Evolutionary conservation across 1,284 basidiomycete genomes (phyloP).

Genomic region (Ustilago bromivora): DNA sequence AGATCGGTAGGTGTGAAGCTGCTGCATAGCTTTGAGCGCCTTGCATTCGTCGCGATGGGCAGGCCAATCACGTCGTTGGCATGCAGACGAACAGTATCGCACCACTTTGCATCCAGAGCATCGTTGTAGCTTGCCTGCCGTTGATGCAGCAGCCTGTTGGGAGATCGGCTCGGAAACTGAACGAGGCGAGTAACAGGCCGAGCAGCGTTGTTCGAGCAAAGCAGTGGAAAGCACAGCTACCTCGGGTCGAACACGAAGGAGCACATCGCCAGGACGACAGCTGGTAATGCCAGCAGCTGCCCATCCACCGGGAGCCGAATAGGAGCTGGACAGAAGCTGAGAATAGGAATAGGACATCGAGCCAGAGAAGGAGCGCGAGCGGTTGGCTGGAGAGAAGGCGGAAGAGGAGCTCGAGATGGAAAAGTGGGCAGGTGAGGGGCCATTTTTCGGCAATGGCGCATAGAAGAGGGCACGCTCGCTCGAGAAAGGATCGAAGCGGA

Average conservation of each 20-base stretch:
- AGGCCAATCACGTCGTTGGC: conserved; percentile 49
- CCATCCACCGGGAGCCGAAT: conserved; percentile 42
- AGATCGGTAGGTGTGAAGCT: conserved; percentile 33
- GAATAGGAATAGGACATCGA: conserved; percentile 46
- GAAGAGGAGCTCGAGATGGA: conserved; percentile 33
- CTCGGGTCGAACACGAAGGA: conserved; percentile 37
- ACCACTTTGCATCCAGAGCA: conserved; percentile 52
- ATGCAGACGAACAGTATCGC: conserved; percentile 43
- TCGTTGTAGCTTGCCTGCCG: conserved; percentile 32
- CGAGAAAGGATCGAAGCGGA: conserved; percentile 38
- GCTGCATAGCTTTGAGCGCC: conserved; percentile 41
- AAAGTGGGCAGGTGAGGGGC: conserved; percentile 30
- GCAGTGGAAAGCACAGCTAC: conserved; percentile 40
- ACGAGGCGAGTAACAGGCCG: conserved; percentile 35
- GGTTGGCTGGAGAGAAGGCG: conserved; percentile 27
- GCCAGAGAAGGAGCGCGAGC: conserved; percentile 30
- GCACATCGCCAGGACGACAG: conserved; percentile 42
- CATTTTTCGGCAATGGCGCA: conserved; percentile 41
- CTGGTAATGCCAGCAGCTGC: conserved; percentile 41
- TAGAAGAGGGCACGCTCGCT: conserved; percentile 46
- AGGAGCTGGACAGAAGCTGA: conserved; percentile 40
- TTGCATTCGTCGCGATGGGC: conserved; percentile 54
- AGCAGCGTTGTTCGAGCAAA: conserved; percentile 41
- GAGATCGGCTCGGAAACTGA: not conserved
- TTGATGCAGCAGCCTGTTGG: not conserved